phyloP scores from a whole-genome alignment of 2,329 filamentous ascomycete genomes.

The Verruconis gallopava region DNA sequence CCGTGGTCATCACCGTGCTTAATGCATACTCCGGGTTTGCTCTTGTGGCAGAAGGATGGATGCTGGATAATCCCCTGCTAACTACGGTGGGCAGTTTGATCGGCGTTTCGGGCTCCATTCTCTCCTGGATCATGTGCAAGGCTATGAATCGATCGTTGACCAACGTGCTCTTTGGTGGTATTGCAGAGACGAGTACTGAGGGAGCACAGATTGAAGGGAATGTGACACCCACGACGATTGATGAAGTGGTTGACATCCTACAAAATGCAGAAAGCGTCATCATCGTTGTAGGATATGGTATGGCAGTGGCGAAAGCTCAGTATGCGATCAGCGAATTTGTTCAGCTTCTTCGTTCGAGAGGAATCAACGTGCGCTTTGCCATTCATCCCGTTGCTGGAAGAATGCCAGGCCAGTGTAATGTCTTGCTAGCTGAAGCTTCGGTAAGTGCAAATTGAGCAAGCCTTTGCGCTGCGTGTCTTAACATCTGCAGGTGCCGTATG shows the following conservation, averaged over 20 bases:
- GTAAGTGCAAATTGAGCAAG: slow-evolving; percentile 36
- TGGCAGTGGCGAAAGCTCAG: slow-evolving; percentile 89
- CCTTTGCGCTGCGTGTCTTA: not conserved
- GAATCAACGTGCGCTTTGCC: slow-evolving; percentile 73
- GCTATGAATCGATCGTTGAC: slow-evolving; percentile 87
- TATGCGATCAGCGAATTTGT: slow-evolving; percentile 82
- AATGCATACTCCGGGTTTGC: slow-evolving; percentile 89
- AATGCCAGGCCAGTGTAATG: slow-evolving; percentile 91
- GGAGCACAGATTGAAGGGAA: slow-evolving; percentile 62
- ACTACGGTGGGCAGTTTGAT: slow-evolving; percentile 80
- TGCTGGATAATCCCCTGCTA: slow-evolving; percentile 76
- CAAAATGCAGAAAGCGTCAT: slow-evolving; percentile 72
- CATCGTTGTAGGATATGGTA: slow-evolving; percentile 79
- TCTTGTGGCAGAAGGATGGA: slow-evolving; percentile 79
- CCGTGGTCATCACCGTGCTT: slow-evolving; percentile 77
- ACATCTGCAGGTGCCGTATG: slow-evolving; percentile 22
- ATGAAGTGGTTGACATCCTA: slow-evolving; percentile 67
- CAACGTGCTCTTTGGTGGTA: slow-evolving; percentile 79
- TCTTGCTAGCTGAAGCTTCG: slow-evolving; percentile 73
- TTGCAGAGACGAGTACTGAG: slow-evolving; percentile 44
- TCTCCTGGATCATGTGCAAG: slow-evolving; percentile 77
- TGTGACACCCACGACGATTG: slow-evolving; percentile 64
- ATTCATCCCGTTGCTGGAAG: slow-evolving; percentile 83
- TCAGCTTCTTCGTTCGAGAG: slow-evolving; percentile 55
- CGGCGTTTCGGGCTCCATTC: slow-evolving; percentile 75